Evolutionary conservation across 1,284 basidiomycete species (phyloP), one percentile per base, ranked within the genome.

Genomic region (Leccinum griseonigrum): DNA sequence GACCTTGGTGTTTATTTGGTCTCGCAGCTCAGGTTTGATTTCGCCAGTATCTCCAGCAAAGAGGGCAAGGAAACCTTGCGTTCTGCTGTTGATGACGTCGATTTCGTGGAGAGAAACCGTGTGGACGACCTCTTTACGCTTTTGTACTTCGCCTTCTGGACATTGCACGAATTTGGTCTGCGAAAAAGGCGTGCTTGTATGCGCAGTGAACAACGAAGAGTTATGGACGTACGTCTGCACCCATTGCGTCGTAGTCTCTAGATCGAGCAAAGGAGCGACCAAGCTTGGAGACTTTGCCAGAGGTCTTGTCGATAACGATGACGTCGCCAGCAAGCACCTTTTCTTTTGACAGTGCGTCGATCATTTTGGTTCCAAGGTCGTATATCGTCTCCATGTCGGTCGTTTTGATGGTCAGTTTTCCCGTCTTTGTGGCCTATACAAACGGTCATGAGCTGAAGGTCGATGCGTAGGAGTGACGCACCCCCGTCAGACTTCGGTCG

Each of bases 321-420:
- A 99, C 92, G 71, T 99, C 97, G 32, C 97, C 97, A 0, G 97
- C 97, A 3, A 95, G 85, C 14, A 99, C 92, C 74, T 98, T 99
- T 80, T 99, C 96, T 77, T 97, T 97, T 56, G 94, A 91, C 48
- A 99, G 78, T 8, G 95, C 90, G 71, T 99, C 97, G 64, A 99
- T 98, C 97, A 99, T 99, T 83, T 99, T 99, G 62, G 91, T 95
- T 9, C 97, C 97, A 18, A 99, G 85, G 77, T 99, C 97, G 75
- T 99, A 99, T 50, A 99, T 94, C 14, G 97, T 99, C 80, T 99
- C 97, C 97, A 99, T 99, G 76, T 99, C 97, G 4, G 96, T 98
- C 10, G 95, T 98, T 78, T 99, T 99, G 72, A 99, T 92, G 0
- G 97, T 98, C 63, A 99, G 78, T 74, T 98, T 97, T 7, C 97